Evolutionary conservation across 2,329 filamentous ascomycete species (phyloP), one percentile per base, ranked within the genome.

Genomic region (Talaromyces marneffei): DNA sequence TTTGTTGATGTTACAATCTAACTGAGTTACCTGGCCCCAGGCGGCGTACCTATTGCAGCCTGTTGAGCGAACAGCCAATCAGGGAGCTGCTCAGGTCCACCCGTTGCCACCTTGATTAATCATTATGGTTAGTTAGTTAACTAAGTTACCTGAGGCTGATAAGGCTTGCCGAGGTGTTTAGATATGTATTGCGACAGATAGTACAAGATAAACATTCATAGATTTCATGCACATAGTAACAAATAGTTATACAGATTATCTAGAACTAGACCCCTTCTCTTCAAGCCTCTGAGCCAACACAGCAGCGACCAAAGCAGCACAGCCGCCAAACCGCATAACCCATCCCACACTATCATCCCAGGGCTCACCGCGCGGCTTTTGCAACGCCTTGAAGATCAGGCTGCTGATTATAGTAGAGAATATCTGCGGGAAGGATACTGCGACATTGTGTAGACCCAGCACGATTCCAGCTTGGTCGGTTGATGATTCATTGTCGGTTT

Each of bases 361-460:
- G 0, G 91, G 88, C 4, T 83, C 85, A 4, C 92, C 92, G 65
- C 93, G 83, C 0, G 91, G 91, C 75, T 96, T 96, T 77, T 97
- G 92, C 69, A 93, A 83, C 42, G 88, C 78, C 70, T 86, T 87
- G 79, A 97, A 97, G 64, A 97, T 89, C 63, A 89, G 79, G 70
- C 89, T 92, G 63, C 90, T 93, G 25, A 89, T 86, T 29, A 97
- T 78, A 5, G 92, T 97, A 10, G 93, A 92, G 59, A 97, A 83
- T 63, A 97, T 92, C 72, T 97, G 93, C 1, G 93, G 93, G 4
- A 91, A 87, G 0, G 92, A 91, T 67, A 97, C 90, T 16, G 92
- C 88, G 77, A 97, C 93, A 74, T 97, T 97, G 79, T 97, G 93
- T 59, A 97, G 92, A 8, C 93, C 93, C 2, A 97, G 83, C 48